Evolutionary conservation across 192 early-diverging fungal species (phyloP), one percentile per base, ranked within the genome.

Genomic region (Phycomyces blakesleeanus): DNA sequence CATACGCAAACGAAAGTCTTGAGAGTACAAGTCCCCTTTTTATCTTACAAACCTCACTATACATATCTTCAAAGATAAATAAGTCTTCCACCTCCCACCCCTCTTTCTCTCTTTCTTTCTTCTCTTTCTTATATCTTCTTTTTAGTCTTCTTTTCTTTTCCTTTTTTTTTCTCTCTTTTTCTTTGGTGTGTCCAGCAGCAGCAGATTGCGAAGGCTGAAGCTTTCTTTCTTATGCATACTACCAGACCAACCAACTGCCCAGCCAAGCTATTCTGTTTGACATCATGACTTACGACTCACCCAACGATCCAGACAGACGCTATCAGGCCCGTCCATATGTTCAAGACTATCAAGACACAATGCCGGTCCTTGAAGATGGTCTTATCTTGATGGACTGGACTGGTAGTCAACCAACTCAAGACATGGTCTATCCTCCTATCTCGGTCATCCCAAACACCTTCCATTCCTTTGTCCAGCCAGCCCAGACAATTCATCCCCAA

Each of bases 121-220:
- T 58, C 37, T n/a, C 37, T n/a, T 58, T 18, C 7, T 5, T 38
- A 3, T 14, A 14, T 58, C 7, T 37, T 58, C 40, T 60, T 24
- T 42, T 16, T 49, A n/a, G n/a, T n/a, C n/a, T 10, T 29, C 39
- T 39, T 21, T 58, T 58, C 37, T n/a, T 58, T n/a, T 58, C 38
- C 7, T 5, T 38, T n/a, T 14, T 37, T 58, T 26, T 37, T 58
- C 40, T 60, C 24, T 42, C 14, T 49, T 42, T 4, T 60, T 16
- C 18, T 18, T 18, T 47, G 44, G 44, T 11, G 44, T 47, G 44
- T 47, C 3, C 11, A 47, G 2, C 11, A 47, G 29, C 11, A 47
- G 11, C 11, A n/a, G 44, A 12, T 16, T 15, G 21, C 39, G 21
- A 25, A 39, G 40, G 37, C 11, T 29, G 14, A 24, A 24, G 5